These are phyloP conservation scores for Tetradesmus lagerheimii DNA, from an alignment of 139 green algal genomes.

Conservation along the genomic window DNA sequence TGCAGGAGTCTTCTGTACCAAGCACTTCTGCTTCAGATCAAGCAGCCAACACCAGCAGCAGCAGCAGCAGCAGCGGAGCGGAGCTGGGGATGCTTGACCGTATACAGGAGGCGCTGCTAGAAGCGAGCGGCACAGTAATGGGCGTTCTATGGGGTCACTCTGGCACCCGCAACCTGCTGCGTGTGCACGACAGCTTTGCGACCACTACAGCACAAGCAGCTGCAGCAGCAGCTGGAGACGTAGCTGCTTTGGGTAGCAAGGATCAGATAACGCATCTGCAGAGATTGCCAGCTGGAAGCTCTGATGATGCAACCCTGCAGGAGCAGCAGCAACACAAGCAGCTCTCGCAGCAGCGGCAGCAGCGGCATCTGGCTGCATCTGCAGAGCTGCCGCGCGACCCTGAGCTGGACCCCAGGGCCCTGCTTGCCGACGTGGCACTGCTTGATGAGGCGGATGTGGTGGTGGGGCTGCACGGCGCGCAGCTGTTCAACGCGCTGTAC, in stretches of 20 bases:
- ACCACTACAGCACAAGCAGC: not conserved
- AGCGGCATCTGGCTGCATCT: not conserved
- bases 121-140: not conserved
- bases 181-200: not conserved
- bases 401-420: not conserved
- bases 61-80: not conserved
- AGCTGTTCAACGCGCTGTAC: slow-evolving; percentile 25
- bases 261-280: not conserved
- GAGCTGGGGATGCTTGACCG: not conserved
- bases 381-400: not conserved
- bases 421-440: slow-evolving; percentile 9
- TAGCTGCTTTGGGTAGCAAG: not conserved
- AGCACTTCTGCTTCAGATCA: not conserved
- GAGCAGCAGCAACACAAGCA: not conserved
- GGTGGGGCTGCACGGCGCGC: slow-evolving; percentile 30
- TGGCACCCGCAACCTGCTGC: not conserved
- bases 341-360: not conserved
- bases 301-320: not conserved
- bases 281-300: not conserved
- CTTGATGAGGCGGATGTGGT: slow-evolving; percentile 6
- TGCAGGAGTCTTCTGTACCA: not conserved
- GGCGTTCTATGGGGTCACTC: not conserved
- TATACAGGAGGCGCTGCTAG: not conserved
- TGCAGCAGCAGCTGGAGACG: not conserved
- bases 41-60: not conserved